Evolutionary conservation across 257 asterid species (phyloP), one percentile per base, ranked within the genome.

Genomic region (Cinchona pubescens): DNA sequence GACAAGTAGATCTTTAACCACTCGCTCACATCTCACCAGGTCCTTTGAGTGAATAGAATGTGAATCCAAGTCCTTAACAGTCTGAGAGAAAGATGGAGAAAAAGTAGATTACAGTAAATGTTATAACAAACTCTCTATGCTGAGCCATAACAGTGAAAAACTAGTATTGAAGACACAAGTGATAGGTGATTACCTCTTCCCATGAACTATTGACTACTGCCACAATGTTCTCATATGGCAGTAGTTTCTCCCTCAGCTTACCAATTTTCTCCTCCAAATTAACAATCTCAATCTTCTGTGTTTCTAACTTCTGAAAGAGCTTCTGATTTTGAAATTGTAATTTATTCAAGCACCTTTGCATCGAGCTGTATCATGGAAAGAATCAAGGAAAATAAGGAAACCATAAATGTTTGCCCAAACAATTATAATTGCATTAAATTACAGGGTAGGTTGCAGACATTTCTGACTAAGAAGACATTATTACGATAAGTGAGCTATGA

Each of bases 251-350:
- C 74, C 79, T 86, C 83, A 91, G 78, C 78, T 80, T 87, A 76
- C 71, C 55, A 30, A 83, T 75, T 78, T 86, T 86, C 83, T 81
- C 91, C 75, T 82, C 93, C 62, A 92, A 87, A 67, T 81, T 89
- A 43, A 61, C 71, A 69, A 87, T 85, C 88, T 92, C 99, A 59
- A 88, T 84, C 81, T 91, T 95, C 82, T 92, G 98, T 56, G 92
- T 84, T 80, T 95, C 97, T 86, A 95, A 79, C 88, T 95, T 95
- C 88, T 91, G 98, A 38, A 78, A 75, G 74, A 92, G 97, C 79
- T 95, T 92, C 82, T 92, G 93, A 85, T 95, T 95, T 86, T 95
- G 99, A 83, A 91, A 93, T 78, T 85, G 92, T n/a, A n/a, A n/a
- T n/a, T n/a, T n/a, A n/a, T n/a, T n/a, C n/a, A 78, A 95, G 97